Evolutionary conservation across 192 early-diverging fungal genomes (phyloP).

Genomic region (Entomortierella beljakovae): DNA sequence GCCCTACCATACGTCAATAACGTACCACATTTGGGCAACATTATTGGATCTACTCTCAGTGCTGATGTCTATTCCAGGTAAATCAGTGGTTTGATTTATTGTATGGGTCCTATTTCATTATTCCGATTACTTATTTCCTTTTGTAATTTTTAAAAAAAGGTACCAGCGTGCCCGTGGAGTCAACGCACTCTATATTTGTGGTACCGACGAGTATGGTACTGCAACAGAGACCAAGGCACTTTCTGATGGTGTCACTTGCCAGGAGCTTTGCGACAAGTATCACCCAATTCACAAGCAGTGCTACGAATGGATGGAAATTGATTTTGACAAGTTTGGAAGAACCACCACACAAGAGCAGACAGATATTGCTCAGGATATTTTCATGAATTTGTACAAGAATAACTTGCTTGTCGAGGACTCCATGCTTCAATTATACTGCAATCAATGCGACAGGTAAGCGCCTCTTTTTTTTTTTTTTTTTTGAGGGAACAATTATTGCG

Average conservation of each 20-base stretch:
- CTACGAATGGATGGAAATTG: slow-evolving; percentile 95
- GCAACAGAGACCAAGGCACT: slow-evolving; percentile 99
- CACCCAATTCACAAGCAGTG: slow-evolving; percentile 83
- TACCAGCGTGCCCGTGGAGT: slow-evolving; percentile 90
- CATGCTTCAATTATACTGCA: slow-evolving; percentile 94
- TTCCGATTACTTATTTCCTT: neutral
- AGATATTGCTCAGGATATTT: slow-evolving; percentile 94
- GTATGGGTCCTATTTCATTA: too few species aligned
- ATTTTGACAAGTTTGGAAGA: slow-evolving; percentile 96
- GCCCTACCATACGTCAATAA: slow-evolving; percentile 99
- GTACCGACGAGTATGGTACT: slow-evolving; percentile 99
- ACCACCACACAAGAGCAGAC: slow-evolving; percentile 93
- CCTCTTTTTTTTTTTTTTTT: slow-evolving; percentile 11
- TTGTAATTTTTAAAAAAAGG: slow-evolving; percentile 46
- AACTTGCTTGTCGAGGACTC: slow-evolving; percentile 77
- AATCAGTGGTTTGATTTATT: neutral
- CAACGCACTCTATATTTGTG: slow-evolving; percentile 94
- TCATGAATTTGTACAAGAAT: slow-evolving; percentile 76
- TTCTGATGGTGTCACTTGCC: slow-evolving; percentile 89
- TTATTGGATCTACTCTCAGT: slow-evolving; percentile 97
- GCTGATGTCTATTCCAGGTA: slow-evolving; percentile 96
- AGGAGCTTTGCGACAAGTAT: slow-evolving; percentile 98
- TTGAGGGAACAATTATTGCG: too few species aligned
- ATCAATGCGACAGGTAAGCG: slow-evolving; percentile 75
- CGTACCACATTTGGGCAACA: slow-evolving; percentile 98